phyloP scores from a whole-genome alignment of 192 early-diverging fungal genomes.

The Rhizophagus prolifer region DNA sequence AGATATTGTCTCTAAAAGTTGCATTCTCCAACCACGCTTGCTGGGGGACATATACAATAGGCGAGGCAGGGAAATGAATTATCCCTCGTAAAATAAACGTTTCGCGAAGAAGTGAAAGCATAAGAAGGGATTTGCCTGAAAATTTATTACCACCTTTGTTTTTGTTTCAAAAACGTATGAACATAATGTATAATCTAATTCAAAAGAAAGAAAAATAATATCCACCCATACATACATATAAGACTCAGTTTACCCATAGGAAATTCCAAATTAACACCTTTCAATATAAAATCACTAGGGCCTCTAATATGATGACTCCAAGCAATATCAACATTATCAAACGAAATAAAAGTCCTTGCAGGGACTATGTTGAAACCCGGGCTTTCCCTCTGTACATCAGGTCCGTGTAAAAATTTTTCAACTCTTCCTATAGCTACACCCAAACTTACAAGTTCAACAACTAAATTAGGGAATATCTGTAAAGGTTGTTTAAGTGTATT shows the following conservation, averaged over 20 bases:
- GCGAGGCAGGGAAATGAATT: constrained; percentile 41
- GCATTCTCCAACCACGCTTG: constrained; percentile 64
- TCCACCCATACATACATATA: constrained; percentile 42
- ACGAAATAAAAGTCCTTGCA: constrained; percentile 40
- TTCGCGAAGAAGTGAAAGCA: constrained; percentile 77
- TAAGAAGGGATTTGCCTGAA: constrained; percentile 81
- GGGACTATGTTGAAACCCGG: background rate
- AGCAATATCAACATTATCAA: constrained; percentile 49
- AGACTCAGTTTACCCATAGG: constrained; percentile 49
- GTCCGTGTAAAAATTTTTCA: constrained; percentile 71
- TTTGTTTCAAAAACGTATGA: background rate
- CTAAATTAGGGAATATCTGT: constrained; percentile 42
- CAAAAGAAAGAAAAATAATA: background rate
- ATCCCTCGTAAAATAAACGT: constrained; percentile 42
- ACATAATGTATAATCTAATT: background rate
- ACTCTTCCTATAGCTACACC: constrained; percentile 59
- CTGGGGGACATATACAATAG: constrained; percentile 78
- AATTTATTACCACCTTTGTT: constrained; percentile 72
- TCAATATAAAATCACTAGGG: constrained; percentile 45
- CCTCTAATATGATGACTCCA: constrained; percentile 38
- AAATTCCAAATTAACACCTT: constrained; percentile 44
- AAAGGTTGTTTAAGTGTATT: constrained; percentile 48
- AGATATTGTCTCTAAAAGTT: constrained; percentile 72
- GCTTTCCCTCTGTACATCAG: constrained; percentile 29
- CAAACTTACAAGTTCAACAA: constrained; percentile 38